phyloP scores from a whole-genome alignment of 2,329 filamentous ascomycete genomes.

The Pyrenochaeta sp. region DNA sequence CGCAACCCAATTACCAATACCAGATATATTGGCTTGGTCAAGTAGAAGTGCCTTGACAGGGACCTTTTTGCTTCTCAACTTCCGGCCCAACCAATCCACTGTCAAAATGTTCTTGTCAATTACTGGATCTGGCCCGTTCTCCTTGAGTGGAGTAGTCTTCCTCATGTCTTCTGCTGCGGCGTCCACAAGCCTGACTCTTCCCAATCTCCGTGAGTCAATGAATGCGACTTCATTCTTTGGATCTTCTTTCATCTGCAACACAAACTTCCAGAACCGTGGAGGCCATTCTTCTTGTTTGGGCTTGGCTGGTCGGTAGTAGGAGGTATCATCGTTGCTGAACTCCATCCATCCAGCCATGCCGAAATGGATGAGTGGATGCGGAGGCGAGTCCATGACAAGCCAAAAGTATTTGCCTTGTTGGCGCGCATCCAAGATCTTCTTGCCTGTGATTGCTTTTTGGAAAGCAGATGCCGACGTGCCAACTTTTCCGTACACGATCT shows the following conservation, averaged over 20 bases:
- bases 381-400: constrained; percentile 77
- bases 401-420: constrained; percentile 99
- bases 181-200: constrained; percentile 80
- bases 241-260: constrained; percentile 69
- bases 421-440: constrained; percentile 73
- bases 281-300: constrained; percentile 75
- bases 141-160: constrained; percentile 77
- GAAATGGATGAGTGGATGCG: constrained; percentile 89
- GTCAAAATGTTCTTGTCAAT: constrained; percentile 80
- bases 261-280: constrained; percentile 88
- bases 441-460: constrained; percentile 74
- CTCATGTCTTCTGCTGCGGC: constrained; percentile 79
- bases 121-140: constrained; percentile 94
- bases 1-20: constrained; percentile 96
- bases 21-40: constrained; percentile 87
- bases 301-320: constrained; percentile 75
- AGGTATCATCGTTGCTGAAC: constrained; percentile 78
- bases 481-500: constrained; percentile 87
- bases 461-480: constrained; percentile 81
- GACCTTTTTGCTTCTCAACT: constrained; percentile 78
- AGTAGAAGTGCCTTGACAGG: constrained; percentile 89
- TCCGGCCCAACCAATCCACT: constrained; percentile 73
- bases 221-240: constrained; percentile 76
- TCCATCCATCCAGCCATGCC: constrained; percentile 83
- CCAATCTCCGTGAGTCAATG: constrained; percentile 81